A percentile compares a stretch with the other conserved stretches of the same genome.
These are phyloP conservation scores for Saccharomyces hybrid DNA, from an alignment of 1,139 yeast genomes.

Conservation along the genomic window DNA sequence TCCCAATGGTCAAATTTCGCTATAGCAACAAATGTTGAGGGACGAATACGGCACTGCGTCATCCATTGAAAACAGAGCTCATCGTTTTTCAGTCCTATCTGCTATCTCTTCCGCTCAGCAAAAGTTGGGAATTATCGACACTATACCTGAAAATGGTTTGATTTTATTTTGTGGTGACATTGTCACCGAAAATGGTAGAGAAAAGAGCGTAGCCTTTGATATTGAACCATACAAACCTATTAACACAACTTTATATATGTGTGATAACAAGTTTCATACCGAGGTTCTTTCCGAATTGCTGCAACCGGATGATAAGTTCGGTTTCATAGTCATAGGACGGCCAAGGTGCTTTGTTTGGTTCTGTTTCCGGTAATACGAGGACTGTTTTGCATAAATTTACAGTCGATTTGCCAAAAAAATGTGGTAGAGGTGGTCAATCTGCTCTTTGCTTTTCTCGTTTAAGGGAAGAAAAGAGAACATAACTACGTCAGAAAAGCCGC, in stretches of 20 bases:
- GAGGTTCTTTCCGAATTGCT: conserved; percentile 90
- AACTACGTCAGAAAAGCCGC: conserved; percentile 97
- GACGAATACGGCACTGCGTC: conserved; percentile 99
- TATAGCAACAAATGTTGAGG: conserved; percentile 82
- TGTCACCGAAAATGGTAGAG: conserved; percentile 93
- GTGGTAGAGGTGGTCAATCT: conserved; percentile 99
- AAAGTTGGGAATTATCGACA: conserved; percentile 79
- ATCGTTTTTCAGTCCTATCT: conserved; percentile 85
- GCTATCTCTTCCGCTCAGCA: conserved; percentile 98
- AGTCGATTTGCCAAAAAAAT: conserved; percentile 97
- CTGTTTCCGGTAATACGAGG: conserved; percentile 94
- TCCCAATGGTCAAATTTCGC: conserved; percentile 90
- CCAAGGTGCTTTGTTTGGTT: conserved; percentile 94
- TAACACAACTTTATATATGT: conserved; percentile 86
- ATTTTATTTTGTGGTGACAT: conserved; percentile 98
- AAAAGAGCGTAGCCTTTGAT: conserved; percentile 87
- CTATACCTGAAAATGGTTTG: conserved; percentile 88
- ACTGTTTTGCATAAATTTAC: conserved; percentile 93
- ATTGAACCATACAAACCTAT: conserved; percentile 97
- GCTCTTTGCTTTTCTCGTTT: conserved; percentile 97
- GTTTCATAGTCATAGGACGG: conserved; percentile 98
- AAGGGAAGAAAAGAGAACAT: conserved; percentile 97
- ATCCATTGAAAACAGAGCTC: conserved; percentile 93
- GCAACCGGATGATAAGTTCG: conserved; percentile 92
- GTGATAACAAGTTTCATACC: conserved; percentile 97